A percentile compares a stretch with the other conserved stretches of the same genome.
phyloP scores from a whole-genome alignment of 306 rosid species.

The Corylus avellana region DNA sequence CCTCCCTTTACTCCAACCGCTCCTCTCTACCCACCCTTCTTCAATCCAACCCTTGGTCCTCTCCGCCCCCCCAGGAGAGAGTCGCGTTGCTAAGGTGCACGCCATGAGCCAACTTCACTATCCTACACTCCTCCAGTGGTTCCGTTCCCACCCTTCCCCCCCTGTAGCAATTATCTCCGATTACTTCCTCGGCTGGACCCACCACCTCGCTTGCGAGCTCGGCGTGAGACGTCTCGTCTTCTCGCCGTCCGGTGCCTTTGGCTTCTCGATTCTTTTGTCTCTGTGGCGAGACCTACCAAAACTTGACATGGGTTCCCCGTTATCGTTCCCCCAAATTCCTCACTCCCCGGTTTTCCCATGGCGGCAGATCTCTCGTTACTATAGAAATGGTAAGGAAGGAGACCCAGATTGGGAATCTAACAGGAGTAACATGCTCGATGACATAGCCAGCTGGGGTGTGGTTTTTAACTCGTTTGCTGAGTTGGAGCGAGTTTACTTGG shows the following conservation, averaged over 20 bases:
- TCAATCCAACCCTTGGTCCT: conserved; percentile 39
- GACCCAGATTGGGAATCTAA: conserved; percentile 32
- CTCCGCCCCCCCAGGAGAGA: conserved; percentile 13
- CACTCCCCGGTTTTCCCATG: conserved; percentile 41
- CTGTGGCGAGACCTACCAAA: conserved; percentile 40
- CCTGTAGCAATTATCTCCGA: conserved; percentile 48
- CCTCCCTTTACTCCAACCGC: conserved; percentile 31
- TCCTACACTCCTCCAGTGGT: conserved; percentile 38
- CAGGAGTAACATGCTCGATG: not conserved
- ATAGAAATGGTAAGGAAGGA: conserved; percentile 7
- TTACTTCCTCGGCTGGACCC: conserved; percentile 56
- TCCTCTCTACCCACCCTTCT: conserved; percentile 33
- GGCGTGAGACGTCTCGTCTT: conserved; percentile 38
- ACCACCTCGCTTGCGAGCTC: conserved; percentile 38
- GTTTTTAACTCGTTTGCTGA: conserved; percentile 42
- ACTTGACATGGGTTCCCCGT: not conserved
- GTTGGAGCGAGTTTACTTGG: conserved; percentile 36
- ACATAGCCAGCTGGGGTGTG: conserved; percentile 37
- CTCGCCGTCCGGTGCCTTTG: conserved; percentile 45
- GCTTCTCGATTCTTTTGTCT: not conserved
- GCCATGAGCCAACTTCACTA: conserved; percentile 35
- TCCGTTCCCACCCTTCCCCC: conserved; percentile 26
- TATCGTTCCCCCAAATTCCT: conserved; percentile 38
- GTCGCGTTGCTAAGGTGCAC: not conserved
- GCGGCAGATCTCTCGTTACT: conserved; percentile 32